phyloP scores from a whole-genome alignment of 805 yeast genomes.

The Wickerhamiella dianesei region DNA sequence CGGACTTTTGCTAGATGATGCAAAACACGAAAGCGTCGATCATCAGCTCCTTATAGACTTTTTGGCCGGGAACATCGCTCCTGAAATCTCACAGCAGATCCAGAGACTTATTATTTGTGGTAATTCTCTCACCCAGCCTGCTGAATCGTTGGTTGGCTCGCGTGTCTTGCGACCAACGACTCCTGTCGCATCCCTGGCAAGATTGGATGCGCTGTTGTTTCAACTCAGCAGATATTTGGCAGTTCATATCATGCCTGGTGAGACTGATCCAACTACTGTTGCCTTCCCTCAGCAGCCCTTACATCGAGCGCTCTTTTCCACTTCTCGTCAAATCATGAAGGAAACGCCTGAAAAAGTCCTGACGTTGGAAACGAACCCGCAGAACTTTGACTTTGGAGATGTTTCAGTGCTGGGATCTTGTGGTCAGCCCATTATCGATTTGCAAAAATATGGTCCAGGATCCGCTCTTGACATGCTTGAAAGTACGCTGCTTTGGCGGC shows the following conservation, averaged over 20 bases:
- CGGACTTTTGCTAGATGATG: slow-evolving; percentile 49
- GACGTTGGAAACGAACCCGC: slow-evolving; percentile 54
- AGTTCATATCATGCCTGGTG: slow-evolving; percentile 74
- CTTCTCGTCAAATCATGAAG: slow-evolving; percentile 7
- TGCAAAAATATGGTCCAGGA: slow-evolving; percentile 43
- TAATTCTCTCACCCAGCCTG: slow-evolving; percentile 36
- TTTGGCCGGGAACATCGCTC: slow-evolving; percentile 55
- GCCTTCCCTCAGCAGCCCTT: slow-evolving; percentile 83
- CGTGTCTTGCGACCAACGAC: slow-evolving; percentile 14
- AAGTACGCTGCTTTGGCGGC: slow-evolving; percentile 67
- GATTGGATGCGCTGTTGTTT: slow-evolving; percentile 43
- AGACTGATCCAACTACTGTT: slow-evolving; percentile 56
- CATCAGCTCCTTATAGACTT: slow-evolving; percentile 50
- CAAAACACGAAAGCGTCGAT: slow-evolving; percentile 23
- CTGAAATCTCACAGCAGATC: slow-evolving; percentile 20
- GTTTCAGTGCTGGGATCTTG: slow-evolving; percentile 54
- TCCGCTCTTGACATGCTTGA: slow-evolving; percentile 43
- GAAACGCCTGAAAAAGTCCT: slow-evolving; percentile 21
- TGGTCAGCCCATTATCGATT: slow-evolving; percentile 77
- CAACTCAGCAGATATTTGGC: slow-evolving; percentile 49
- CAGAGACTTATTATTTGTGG: slow-evolving; percentile 59
- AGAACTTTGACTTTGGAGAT: slow-evolving; percentile 37
- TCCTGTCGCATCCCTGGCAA: slow-evolving; percentile 13
- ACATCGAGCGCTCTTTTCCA: slow-evolving; percentile 59
- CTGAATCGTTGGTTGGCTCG: slow-evolving; percentile 14